A percentile compares a stretch with the other conserved stretches of the same genome.
These are phyloP conservation scores for Eutrema heterophyllum DNA, from an alignment of 345 rosid species.

Conservation along the genomic window DNA sequence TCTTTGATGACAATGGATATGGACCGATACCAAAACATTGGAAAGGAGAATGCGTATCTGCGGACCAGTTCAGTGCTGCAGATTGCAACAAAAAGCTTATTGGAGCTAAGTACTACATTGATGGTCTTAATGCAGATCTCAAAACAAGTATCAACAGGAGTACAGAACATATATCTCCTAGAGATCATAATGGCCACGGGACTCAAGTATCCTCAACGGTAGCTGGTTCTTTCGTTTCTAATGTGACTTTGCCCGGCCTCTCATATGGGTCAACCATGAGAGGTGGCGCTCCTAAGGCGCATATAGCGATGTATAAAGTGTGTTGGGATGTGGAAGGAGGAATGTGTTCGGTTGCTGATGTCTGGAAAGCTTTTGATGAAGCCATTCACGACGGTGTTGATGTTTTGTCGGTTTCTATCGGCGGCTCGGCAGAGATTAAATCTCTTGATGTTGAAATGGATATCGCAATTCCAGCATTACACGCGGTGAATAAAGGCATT, in stretches of 20 bases:
- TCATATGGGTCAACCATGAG: conserved; percentile 18
- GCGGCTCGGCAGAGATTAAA: background rate
- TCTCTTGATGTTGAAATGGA: conserved; percentile 32
- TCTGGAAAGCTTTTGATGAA: conserved; percentile 47
- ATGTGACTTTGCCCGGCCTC: conserved; percentile 36
- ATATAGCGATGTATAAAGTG: conserved; percentile 46
- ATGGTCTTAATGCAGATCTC: conserved; percentile 41
- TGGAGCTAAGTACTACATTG: conserved; percentile 45
- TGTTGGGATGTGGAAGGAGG: conserved; percentile 42
- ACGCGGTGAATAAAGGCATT: conserved; percentile 40
- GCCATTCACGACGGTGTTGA: conserved; percentile 54
- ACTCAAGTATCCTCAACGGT: conserved; percentile 46
- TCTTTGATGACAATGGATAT: conserved; percentile 37
- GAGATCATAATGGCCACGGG: conserved; percentile 53
- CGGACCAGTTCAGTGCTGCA: conserved; percentile 25
- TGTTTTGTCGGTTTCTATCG: conserved; percentile 42
- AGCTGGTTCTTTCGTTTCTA: conserved; percentile 43
- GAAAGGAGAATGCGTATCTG: conserved; percentile 41
- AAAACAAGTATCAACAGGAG: conserved; percentile 31
- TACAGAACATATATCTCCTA: conserved; percentile 39
- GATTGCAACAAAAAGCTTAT: conserved; percentile 48
- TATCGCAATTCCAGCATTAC: conserved; percentile 39
- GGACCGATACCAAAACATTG: conserved; percentile 42
- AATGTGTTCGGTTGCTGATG: conserved; percentile 35
- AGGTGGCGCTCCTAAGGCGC: conserved; percentile 43